These are phyloP conservation scores for Cicer judaicum DNA, from an alignment of 306 rosid species.

Conservation along the genomic window DNA sequence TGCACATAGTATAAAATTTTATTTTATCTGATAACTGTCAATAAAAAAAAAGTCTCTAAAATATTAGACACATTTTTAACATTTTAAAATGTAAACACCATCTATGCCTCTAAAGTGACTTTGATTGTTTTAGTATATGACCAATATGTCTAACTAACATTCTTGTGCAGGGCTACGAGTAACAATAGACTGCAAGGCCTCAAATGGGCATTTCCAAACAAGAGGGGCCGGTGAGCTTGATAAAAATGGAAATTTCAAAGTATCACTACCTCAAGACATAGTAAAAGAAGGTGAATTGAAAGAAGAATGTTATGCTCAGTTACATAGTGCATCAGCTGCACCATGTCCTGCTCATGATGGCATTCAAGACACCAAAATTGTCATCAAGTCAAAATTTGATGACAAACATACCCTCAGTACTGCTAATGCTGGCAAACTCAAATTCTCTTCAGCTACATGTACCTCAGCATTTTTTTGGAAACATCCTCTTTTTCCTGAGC, in stretches of 20 bases:
- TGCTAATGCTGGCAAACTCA: slow-evolving; percentile 52
- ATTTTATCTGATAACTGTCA: neutral
- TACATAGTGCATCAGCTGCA: slow-evolving; percentile 67
- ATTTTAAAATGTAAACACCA: neutral
- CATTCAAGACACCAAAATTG: slow-evolving; percentile 57
- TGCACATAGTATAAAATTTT: neutral
- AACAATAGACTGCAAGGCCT: slow-evolving; percentile 72
- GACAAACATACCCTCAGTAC: slow-evolving; percentile 62
- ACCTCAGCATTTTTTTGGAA: slow-evolving; percentile 72
- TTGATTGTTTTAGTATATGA: neutral
- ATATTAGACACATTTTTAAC: neutral
- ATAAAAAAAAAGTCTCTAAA: too few relatives aligned
- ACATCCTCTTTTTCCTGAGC: slow-evolving; percentile 53
- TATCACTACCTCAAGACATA: slow-evolving; percentile 63
- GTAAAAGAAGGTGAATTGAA: slow-evolving; percentile 58
- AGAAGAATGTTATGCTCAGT: slow-evolving; percentile 85
- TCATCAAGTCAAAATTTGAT: slow-evolving; percentile 51
- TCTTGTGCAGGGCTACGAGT: slow-evolving; percentile 66
- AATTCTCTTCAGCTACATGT: slow-evolving; percentile 72
- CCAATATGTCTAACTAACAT: neutral
- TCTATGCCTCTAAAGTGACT: neutral
- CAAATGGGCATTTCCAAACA: slow-evolving; percentile 63
- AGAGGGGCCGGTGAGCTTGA: slow-evolving; percentile 69
- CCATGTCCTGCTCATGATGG: slow-evolving; percentile 76
- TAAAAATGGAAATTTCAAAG: slow-evolving; percentile 71